These are phyloP conservation scores for Platanthera guangdongensis DNA, from an alignment of 106 monocot genomes.

Conservation along the genomic window DNA sequence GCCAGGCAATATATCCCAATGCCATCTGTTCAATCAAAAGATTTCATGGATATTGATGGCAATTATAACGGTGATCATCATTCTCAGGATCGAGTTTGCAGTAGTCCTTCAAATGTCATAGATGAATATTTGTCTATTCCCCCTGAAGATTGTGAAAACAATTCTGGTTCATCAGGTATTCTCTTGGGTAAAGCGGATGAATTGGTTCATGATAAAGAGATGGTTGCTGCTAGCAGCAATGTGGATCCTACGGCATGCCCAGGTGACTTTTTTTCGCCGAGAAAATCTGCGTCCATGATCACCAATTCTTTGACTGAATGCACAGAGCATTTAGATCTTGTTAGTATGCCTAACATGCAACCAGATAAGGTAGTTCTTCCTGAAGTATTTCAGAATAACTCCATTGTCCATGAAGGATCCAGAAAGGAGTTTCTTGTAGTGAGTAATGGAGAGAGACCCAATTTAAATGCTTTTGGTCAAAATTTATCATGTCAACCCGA, in stretches of 20 bases:
- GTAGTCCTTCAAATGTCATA: constrained; percentile 26
- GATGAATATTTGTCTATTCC: constrained; percentile 36
- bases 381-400: constrained; percentile 8
- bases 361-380: constrained; percentile 3
- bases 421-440: neutral
- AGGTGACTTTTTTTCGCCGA: constrained; percentile 4
- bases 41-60: constrained; percentile 6
- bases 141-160: constrained; percentile 19
- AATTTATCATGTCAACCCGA: constrained; percentile 10
- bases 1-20: neutral
- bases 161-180: constrained; percentile 19
- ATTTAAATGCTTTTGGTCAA: neutral
- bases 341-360: constrained; percentile 6
- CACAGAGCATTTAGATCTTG: neutral
- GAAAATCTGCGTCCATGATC: neutral
- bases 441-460: neutral
- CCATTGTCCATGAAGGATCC: neutral
- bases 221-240: neutral
- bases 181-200: constrained; percentile 8
- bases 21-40: constrained; percentile 5
- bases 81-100: constrained; percentile 16
- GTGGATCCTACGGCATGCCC: constrained; percentile 4
- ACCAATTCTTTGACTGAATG: constrained; percentile 8
- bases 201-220: constrained; percentile 2
- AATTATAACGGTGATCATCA: constrained; percentile 1